phyloP scores from a whole-genome alignment of 495 filamentous ascomycete genomes.

The Tuber microsphaerosporum region DNA sequence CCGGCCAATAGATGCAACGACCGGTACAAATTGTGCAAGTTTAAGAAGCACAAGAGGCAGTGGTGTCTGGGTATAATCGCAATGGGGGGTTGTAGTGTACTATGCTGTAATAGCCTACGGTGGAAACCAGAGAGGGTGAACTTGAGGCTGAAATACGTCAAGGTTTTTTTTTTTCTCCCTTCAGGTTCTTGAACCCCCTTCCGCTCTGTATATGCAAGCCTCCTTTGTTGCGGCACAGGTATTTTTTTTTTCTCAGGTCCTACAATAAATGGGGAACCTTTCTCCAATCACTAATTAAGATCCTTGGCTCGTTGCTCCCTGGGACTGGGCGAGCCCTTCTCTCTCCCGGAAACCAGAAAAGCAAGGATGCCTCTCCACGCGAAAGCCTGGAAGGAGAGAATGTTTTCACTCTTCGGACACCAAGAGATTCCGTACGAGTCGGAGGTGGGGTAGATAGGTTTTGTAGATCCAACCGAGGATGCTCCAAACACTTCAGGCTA shows the following conservation, averaged over 20 bases:
- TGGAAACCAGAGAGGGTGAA: background rate
- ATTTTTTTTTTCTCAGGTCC: background rate
- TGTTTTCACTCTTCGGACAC: background rate
- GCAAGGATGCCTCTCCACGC: background rate
- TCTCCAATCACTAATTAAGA: slow-evolving; percentile 1
- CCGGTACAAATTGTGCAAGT: slow-evolving; percentile 1
- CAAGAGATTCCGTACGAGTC: background rate
- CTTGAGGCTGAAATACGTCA: slow-evolving; percentile 4
- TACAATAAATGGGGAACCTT: background rate
- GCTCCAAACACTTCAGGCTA: background rate
- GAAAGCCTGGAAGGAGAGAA: background rate
- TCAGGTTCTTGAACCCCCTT: slow-evolving; percentile 1
- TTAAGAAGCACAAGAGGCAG: background rate
- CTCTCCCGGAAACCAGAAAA: background rate
- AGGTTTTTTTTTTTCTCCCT: background rate
- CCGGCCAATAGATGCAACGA: background rate
- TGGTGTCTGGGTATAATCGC: background rate
- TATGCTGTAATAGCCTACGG: background rate
- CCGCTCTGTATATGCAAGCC: background rate
- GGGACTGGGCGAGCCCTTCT: background rate
- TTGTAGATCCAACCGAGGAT: background rate
- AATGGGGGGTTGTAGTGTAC: background rate
- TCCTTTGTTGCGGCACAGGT: background rate
- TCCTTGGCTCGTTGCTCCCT: background rate
- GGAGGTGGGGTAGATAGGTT: background rate